Base-by-base conservation (phyloP, 805 yeast species). In the Kazachstania bromeliacearum region DNA sequence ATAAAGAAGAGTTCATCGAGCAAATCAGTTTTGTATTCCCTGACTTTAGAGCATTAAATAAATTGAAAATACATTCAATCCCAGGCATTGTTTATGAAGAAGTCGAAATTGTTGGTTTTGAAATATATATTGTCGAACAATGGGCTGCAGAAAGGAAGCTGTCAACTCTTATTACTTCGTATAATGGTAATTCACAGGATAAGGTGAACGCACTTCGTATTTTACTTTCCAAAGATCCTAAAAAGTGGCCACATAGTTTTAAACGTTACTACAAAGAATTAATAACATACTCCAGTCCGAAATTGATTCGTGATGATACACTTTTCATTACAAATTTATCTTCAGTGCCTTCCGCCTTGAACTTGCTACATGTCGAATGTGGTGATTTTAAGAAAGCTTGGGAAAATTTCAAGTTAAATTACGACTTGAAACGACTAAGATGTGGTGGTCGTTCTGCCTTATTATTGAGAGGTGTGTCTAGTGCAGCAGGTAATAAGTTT, bases 51-150 rank as follows among this genome's bases (percentile, higher is more conserved):
- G 79, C 80, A 0, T 62, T 75, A 15, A 65, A 67, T 23, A 59
- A 64, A 32, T 60, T 77, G 35, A 62, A 63, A 39, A 50, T 66
- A 35, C 68, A 64, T 28, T 59, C 65, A 40, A 48, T 59, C 10
- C 54, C 57, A 32, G 68, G 63, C 34, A 57, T 64, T 40, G 38
- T 39, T 4, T 73, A 68, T 24, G 73, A 71, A 31, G 68, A 66
- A 36, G 58, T 76, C 4, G 61, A 59, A 7, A 65, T 80, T 17
- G 48, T 65, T 1, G 97, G 98, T 2, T 85, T 81, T 53, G 97
- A 92, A 58, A 72, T 83, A 12, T 92, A 92, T 55, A 67, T 92
- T 26, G 95, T 89, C 8, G 97, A 92, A 56, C 96, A 89, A 57
- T 92, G 98, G 98, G 79, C 83, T 3, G 69, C 80, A 23, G 78